Evolutionary conservation across 805 yeast genomes (phyloP).

Genomic region (Candida ovalis): DNA sequence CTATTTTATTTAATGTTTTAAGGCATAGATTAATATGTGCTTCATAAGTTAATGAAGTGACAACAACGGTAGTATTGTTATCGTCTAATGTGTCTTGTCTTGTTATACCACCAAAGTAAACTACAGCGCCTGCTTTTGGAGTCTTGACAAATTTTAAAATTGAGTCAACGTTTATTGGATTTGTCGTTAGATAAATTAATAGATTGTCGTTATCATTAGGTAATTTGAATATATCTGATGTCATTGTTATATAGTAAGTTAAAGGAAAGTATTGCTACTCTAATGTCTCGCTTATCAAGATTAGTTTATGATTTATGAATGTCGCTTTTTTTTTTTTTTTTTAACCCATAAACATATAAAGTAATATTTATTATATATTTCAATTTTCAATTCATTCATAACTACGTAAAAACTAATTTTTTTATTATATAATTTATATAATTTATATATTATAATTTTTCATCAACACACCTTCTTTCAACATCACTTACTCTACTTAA

Average conservation of each 20-base stretch:
- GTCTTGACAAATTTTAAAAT: slow-evolving; percentile 38
- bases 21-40: slow-evolving; percentile 41
- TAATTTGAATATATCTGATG: background rate
- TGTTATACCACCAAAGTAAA: slow-evolving; percentile 49
- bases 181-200: slow-evolving; percentile 25
- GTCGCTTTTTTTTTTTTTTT: too few relatives aligned
- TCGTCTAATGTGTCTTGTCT: slow-evolving; percentile 36
- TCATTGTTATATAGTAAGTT: background rate
- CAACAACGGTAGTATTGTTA: too few relatives aligned
- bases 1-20: slow-evolving; percentile 34
- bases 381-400: too few relatives aligned
- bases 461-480: slow-evolving; percentile 3
- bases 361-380: too few relatives aligned
- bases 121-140: slow-evolving; percentile 45
- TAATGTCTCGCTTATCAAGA: too few relatives aligned
- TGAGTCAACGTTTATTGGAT: slow-evolving; percentile 15
- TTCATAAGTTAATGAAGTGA: slow-evolving; percentile 40
- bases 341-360: too few relatives aligned
- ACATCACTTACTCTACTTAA: slow-evolving; percentile 28
- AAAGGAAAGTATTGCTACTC: too few relatives aligned
- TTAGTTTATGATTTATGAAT: too few relatives aligned
- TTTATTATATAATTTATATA: background rate
- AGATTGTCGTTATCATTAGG: background rate
- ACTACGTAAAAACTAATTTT: too few relatives aligned
- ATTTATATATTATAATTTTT: slow-evolving; percentile 9